Conservation (phyloP, 106 monocot genomes). For the Gastrodia elata region DNA sequence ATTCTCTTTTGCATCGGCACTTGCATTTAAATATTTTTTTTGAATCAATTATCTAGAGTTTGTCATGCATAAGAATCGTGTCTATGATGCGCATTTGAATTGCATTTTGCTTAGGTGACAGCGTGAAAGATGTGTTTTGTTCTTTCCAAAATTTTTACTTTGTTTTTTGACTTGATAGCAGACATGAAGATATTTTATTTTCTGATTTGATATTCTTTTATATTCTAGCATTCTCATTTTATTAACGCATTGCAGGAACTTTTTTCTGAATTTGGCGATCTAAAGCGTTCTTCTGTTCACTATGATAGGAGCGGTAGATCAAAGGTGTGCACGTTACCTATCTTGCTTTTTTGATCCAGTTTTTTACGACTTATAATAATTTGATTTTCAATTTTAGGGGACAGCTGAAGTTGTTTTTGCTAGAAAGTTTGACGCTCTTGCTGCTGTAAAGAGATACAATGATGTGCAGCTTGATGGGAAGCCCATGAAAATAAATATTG, state of each 20-base stretch:
- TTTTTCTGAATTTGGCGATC: constrained; percentile 82
- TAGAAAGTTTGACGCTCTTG: constrained; percentile 56
- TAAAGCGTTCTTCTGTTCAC: constrained; percentile 63
- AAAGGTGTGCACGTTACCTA: constrained; percentile 42
- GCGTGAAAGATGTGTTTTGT: background rate
- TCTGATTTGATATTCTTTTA: constrained; percentile 3
- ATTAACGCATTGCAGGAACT: constrained; percentile 51
- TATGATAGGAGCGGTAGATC: constrained; percentile 93
- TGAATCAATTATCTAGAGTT: background rate
- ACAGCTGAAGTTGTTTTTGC: constrained; percentile 93
- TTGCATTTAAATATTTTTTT: background rate
- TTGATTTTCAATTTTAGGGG: constrained; percentile 30
- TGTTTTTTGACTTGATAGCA: background rate
- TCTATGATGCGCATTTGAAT: background rate
- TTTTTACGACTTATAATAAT: background rate
- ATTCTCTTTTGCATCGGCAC: background rate
- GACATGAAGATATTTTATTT: background rate
- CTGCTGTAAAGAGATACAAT: constrained; percentile 91
- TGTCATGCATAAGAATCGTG: background rate
- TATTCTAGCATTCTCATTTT: constrained; percentile 2
- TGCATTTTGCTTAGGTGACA: background rate
- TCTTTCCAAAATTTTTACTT: background rate
- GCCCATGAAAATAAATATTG: constrained; percentile 83
- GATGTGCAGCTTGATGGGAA: constrained; percentile 87
- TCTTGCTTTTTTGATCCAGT: background rate